Conservation (phyloP, 2,329 filamentous ascomycete genomes). For the Leptodontidium sp. region DNA sequence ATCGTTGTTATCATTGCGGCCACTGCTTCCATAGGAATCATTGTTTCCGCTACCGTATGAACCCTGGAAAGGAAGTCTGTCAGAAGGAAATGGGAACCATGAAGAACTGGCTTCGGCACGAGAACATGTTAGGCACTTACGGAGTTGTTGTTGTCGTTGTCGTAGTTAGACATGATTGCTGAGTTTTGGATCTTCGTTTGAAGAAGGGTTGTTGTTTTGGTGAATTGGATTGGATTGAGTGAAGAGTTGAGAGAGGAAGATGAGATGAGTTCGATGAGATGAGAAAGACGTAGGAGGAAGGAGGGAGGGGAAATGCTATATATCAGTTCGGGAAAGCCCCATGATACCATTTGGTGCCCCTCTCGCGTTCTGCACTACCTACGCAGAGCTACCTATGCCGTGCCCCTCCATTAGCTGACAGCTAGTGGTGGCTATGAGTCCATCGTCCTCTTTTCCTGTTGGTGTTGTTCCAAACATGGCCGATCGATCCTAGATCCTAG, state of each 20-base stretch:
- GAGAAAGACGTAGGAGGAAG: background rate
- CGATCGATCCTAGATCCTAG: background rate
- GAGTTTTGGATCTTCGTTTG: constrained; percentile 23
- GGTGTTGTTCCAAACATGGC: background rate
- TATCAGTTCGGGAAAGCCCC: constrained; percentile 17
- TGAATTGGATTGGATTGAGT: constrained; percentile 19
- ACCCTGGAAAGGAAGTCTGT: constrained; percentile 36
- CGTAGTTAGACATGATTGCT: constrained; percentile 46
- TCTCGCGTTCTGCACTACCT: constrained; percentile 3
- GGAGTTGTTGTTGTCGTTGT: constrained; percentile 43
- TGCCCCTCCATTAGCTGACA: constrained; percentile 13
- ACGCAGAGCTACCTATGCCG: constrained; percentile 9
- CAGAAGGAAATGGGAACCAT: constrained; percentile 28
- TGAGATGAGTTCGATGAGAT: constrained; percentile 2
- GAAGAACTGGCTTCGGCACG: constrained; percentile 25
- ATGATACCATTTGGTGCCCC: constrained; percentile 18
- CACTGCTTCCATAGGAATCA: constrained; percentile 19
- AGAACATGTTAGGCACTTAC: constrained; percentile 35
- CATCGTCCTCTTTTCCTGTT: background rate
- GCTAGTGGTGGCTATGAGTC: constrained; percentile 18
- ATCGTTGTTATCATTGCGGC: constrained; percentile 17
- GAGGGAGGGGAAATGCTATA: constrained; percentile 18
- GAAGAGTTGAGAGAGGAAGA: constrained; percentile 12
- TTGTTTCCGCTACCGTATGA: constrained; percentile 29
- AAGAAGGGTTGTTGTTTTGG: constrained; percentile 21